Base-by-base conservation (phyloP, 495 filamentous ascomycete species). In the Neurospora sp. region DNA sequence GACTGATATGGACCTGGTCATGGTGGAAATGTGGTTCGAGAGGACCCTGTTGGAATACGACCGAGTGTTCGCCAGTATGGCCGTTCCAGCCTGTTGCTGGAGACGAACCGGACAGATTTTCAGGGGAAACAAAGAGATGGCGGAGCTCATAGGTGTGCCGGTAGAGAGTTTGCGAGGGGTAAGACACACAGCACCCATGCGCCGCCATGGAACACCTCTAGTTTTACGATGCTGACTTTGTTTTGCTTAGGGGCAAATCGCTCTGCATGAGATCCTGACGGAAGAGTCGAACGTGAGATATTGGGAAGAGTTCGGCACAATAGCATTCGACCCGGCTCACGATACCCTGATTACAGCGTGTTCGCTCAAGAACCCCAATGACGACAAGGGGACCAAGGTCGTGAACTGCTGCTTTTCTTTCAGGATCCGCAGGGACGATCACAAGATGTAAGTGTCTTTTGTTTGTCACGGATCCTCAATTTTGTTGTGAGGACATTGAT, bases 21-120 rank as follows among this genome's bases (percentile, higher is more conserved):
- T 93, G 68, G 95, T 97, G 69, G 96, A 99, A 80, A 97, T 98
- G 92, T 98, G 96, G 95, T 98, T 99, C 77, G 96, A 99, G 79
- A 88, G 90, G 70, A 94, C 89, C 68, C 83, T 99, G 73, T 93
- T 98, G 89, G 96, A 98, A 78, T 98, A 97, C 76, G 96, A 99
- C 79, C 92, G 96, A 45, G 93, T 99, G 10, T 99, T 99, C 82
- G 96, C 96, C 14, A 96, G 93, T 81, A 98, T 99, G 96, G 95
- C 96, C 31, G 94, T 98, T 73, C 96, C 96, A 4, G 96, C 96
- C 41, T 99, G 96, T 81, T 96, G 94, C 79, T 99, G 96, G 96
- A 88, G 96, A 75, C 87, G 96, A 78, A 98, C 96, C 0, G 96
- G 96, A 18, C 96, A 98, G 81, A 98, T 99, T 65, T 98, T 97